Evolutionary conservation across 83 land plant species (phyloP).

Genomic region (Diphasiastrum complanatum): DNA sequence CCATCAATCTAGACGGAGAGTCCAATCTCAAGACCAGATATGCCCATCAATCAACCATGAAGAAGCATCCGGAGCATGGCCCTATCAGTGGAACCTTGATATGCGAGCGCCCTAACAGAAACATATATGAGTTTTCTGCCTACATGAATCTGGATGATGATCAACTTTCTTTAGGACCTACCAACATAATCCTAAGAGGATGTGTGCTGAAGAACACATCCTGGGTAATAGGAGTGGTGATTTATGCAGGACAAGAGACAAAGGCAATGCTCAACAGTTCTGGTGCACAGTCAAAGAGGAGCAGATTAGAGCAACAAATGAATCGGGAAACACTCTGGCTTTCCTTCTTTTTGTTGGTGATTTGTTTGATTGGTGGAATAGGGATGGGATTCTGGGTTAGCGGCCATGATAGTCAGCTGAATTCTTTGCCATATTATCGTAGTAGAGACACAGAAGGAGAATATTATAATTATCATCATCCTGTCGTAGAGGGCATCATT

Average conservation of each 20-base stretch:
- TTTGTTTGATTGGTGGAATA: constrained; percentile 68
- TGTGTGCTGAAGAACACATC: constrained; percentile 92
- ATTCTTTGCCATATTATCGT: constrained; percentile 58
- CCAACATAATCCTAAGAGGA: constrained; percentile 82
- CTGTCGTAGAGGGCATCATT: constrained; percentile 64
- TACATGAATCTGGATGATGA: constrained; percentile 62
- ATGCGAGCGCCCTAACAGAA: constrained; percentile 89
- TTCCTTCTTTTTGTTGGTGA: constrained; percentile 60
- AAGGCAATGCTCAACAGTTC: constrained; percentile 98
- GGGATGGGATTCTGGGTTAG: constrained; percentile 80
- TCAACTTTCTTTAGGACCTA: constrained; percentile 61
- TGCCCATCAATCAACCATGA: constrained; percentile 77
- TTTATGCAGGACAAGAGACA: constrained; percentile 96
- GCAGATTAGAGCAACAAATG: constrained; percentile 77
- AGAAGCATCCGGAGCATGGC: constrained; percentile 36
- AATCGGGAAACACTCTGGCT: constrained; percentile 89
- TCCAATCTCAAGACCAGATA: constrained; percentile 92
- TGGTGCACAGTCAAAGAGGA: constrained; percentile 79
- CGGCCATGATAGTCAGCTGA: constrained; percentile 45
- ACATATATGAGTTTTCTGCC: constrained; percentile 84
- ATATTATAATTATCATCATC: constrained; percentile 56
- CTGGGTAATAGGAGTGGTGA: constrained; percentile 90
- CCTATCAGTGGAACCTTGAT: constrained; percentile 49
- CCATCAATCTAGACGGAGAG: constrained; percentile 93
- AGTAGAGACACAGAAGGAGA: constrained; percentile 39